Evolutionary conservation across 495 filamentous ascomycete species (phyloP), one percentile per base, ranked within the genome.

Genomic region (Hyphodiscus hymeniophilus): DNA sequence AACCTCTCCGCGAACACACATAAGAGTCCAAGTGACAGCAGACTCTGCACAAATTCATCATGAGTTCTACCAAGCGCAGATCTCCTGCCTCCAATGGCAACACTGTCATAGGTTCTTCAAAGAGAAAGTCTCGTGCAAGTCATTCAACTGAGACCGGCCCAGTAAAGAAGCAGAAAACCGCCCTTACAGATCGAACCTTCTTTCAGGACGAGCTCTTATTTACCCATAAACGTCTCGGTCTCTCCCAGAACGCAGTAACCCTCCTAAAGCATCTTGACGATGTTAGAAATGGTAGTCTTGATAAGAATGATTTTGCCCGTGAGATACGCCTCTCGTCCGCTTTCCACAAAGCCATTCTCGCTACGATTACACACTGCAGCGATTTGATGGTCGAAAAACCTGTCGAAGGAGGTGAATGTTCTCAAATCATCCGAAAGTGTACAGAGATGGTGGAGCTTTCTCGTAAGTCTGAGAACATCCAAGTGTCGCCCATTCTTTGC

Each of bases 251-350:
- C 21, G 38, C 38, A 2, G 7, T 18, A 21, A 21, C 10, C 5
- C 38, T 40, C 16, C 38, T 40, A 7, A 18, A 18, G 38, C 10
- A 7, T 12, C 38, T 40, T 7, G 38, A 40, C 38, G 38, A 40
- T 18, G 38, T 40, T 18, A 17, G 21, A 18, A 17, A 69, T 43
- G 17, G 50, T 48, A 24, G 47, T 21, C 30, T 71, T 56, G 38
- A 72, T 52, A 12, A 53, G 50, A 34, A 67, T 55, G 38, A 71
- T 59, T 6, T 55, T 57, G 12, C 34, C 15, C 18, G 60, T 58
- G 22, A 66, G 65, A 26, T 70, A 56, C 13, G 58, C 54, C 6
- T 71, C 67, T 8, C 64, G 63, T 12, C 10, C 12, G 10, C 13
- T 5, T 21, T 40, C 7, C 15, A 12, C 3, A 12, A 40, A 21